Base-by-base conservation (phyloP, 1,284 basidiomycete genomes). In the Cronartium ribicola region DNA sequence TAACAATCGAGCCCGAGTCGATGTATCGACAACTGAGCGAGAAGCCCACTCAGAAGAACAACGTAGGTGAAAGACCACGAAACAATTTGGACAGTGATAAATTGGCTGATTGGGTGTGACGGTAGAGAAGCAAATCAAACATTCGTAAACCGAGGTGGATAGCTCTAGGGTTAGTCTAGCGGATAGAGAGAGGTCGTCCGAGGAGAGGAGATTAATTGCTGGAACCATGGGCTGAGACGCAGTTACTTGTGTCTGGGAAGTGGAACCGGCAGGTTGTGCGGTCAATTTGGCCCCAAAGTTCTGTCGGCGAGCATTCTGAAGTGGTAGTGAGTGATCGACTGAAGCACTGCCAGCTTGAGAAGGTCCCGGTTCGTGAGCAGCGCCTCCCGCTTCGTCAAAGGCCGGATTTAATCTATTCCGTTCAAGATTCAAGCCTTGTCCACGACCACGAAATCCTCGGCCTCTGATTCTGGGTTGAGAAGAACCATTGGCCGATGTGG, bases 1-100 rank as follows among this genome's bases (percentile, higher is more conserved):
- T 5, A 72, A 55, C 29, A 66, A 51, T 17, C 20, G 29, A 14
- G 70, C 70, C 46, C 37, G 41, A 5, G 41, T 46, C 20, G 70
- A 66, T 3, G 70, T 43, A 51, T 72, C 62, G 13, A 62, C 11
- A n/a, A 72, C 39, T 5, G 70, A 72, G 29, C 70, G 36, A n/a
- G 70, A 59, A 14, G 70, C 70, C 70, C 70, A 72, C 48, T 72
- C 55, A 17, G 63, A 57, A 29, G 63, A 55, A 40, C 70, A 72
- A 5, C 57, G 51, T 10, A 72, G 40, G 20, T 72, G 70, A 37
- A 72, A 66, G 44, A 72, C 51, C 3, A 63, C 63, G 61, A 55
- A 66, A 60, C 70, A 72, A 17, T 65, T 66, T 13, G 62, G 48
- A 36, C 70, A 72, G 48, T 66, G 62, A 11, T 65, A 72, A 57